Percentiles rank a stretch among this genome's conserved stretches.
Conservation (phyloP, 495 filamentous ascomycete species). For the Amorphotheca resinae region DNA sequence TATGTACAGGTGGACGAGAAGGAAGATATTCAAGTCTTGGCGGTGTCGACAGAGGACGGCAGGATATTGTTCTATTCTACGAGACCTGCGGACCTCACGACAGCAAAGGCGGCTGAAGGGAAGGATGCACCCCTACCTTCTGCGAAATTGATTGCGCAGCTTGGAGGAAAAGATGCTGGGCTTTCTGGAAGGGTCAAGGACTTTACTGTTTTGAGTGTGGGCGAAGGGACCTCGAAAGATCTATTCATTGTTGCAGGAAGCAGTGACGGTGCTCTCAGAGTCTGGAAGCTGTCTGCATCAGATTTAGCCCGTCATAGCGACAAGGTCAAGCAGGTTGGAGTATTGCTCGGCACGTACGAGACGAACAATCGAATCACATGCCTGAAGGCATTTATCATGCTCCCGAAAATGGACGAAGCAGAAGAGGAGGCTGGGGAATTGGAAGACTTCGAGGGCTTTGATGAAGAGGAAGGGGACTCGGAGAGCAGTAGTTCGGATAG, state of each 20-base stretch:
- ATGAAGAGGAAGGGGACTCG: conserved; percentile 11
- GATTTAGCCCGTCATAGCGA: conserved; percentile 28
- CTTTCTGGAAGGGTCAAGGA: conserved; percentile 74
- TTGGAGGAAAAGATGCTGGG: conserved; percentile 55
- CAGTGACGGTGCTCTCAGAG: conserved; percentile 67
- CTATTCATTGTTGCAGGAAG: conserved; percentile 60
- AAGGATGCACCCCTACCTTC: conserved; percentile 29
- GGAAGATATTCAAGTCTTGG: conserved; percentile 42
- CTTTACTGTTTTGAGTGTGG: conserved; percentile 51
- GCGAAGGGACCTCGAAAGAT: conserved; percentile 26
- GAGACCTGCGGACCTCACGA: conserved; percentile 24
- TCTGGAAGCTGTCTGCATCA: conserved; percentile 48
- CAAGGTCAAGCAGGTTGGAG: conserved; percentile 47
- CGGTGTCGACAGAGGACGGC: conserved; percentile 87
- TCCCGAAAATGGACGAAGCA: conserved; percentile 35
- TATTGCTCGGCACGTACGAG: conserved; percentile 63
- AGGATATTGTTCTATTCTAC: conserved; percentile 77
- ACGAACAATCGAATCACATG: conserved; percentile 88
- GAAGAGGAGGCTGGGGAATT: conserved; percentile 13
- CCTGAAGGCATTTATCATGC: conserved; percentile 75
- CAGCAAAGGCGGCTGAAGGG: conserved; percentile 16
- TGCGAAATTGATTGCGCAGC: conserved; percentile 52
- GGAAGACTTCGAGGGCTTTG: conserved; percentile 21
- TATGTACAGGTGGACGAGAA: conserved; percentile 45
- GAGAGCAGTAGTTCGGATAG: conserved; percentile 19